These are phyloP conservation scores for Sporothrix brasiliensis DNA, from an alignment of 2,329 filamentous ascomycete species.

Conservation along the genomic window DNA sequence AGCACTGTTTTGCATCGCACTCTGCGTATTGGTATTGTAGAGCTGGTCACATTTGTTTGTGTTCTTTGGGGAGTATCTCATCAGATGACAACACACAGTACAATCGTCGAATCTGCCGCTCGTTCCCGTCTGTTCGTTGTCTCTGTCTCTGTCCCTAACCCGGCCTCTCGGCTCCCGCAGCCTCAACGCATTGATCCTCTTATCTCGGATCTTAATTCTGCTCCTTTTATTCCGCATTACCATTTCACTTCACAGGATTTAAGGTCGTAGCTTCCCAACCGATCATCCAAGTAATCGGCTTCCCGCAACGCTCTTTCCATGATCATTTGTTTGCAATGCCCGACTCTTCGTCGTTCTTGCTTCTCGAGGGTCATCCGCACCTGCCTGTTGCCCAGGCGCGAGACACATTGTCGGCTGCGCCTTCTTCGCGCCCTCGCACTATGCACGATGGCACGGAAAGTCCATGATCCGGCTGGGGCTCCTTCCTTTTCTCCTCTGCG, in stretches of 20 bases:
- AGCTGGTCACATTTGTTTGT: too few species aligned
- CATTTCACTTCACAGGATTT: too few species aligned
- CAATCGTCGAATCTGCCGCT: not conserved
- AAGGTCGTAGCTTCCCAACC: not conserved
- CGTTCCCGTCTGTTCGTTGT: too few species aligned
- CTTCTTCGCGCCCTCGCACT: not conserved
- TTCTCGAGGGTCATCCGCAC: not conserved
- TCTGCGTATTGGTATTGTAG: too few species aligned
- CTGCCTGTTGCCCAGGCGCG: not conserved
- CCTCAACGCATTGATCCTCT: too few species aligned
- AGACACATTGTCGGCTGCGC: not conserved
- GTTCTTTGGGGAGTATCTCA: not conserved
- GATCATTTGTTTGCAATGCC: not conserved
- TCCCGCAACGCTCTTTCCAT: not conserved
- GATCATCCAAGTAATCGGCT: too few species aligned
- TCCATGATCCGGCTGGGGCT: not conserved
- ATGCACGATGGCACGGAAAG: conserved; percentile 11
- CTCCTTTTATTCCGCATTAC: too few species aligned
- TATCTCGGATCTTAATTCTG: too few species aligned
- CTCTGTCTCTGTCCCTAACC: too few species aligned
- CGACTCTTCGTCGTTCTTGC: not conserved
- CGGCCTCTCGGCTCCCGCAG: too few species aligned
- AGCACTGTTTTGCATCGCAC: not conserved
- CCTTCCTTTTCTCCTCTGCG: not conserved
- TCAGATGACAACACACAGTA: not conserved